Evolutionary conservation across 106 monocot species (phyloP).

Genomic region (Chionographis japonica): DNA sequence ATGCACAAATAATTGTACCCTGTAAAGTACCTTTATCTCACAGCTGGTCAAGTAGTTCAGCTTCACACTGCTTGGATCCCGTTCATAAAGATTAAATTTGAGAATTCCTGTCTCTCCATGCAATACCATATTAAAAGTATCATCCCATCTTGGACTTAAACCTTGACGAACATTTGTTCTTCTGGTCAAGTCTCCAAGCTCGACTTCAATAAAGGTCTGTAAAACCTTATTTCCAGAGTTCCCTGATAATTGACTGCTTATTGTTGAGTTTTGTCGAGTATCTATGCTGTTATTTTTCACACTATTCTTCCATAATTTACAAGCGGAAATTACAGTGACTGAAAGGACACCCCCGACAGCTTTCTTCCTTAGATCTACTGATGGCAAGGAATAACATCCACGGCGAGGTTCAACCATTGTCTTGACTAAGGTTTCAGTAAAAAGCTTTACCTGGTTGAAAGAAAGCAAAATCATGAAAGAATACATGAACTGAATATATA

Average conservation of each 20-base stretch:
- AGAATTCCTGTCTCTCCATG: conserved; percentile 69
- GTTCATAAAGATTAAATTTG: conserved; percentile 79
- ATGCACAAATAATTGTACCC: not conserved
- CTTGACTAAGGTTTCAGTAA: conserved; percentile 72
- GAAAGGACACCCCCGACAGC: conserved; percentile 65
- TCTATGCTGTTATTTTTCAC: conserved; percentile 22
- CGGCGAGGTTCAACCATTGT: conserved; percentile 93
- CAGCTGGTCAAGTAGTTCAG: conserved; percentile 75
- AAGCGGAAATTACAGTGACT: conserved; percentile 73
- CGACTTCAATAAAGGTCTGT: conserved; percentile 79
- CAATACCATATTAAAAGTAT: conserved; percentile 78
- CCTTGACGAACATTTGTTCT: conserved; percentile 52
- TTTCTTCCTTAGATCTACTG: conserved; percentile 58
- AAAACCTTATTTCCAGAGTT: conserved; percentile 16
- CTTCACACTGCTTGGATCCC: conserved; percentile 53
- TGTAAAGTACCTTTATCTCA: conserved; percentile 83
- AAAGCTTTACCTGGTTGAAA: conserved; percentile 66
- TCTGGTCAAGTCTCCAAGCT: conserved; percentile 64
- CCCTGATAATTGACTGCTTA: conserved; percentile 13
- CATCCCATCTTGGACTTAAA: conserved; percentile 62
- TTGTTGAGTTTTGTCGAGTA: conserved; percentile 12
- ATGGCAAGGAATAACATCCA: conserved; percentile 71
- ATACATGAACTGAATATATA: not conserved
- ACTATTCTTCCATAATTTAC: conserved; percentile 33
- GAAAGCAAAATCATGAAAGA: not conserved